Evolutionary conservation across 805 yeast species (phyloP), one percentile per base, ranked within the genome.

Genomic region (Danielozyma ontarioensis): DNA sequence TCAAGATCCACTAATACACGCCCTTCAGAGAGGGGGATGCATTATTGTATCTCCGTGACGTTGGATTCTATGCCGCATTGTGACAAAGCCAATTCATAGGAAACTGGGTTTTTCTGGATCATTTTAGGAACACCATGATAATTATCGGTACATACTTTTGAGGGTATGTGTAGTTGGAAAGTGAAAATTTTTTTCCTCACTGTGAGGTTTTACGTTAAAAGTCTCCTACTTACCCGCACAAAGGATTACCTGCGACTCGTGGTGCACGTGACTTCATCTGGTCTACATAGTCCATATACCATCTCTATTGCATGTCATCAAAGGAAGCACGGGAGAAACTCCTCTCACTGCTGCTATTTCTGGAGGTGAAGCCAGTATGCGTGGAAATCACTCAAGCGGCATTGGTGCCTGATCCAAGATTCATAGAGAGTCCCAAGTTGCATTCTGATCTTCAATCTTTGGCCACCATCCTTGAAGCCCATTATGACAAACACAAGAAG

Each of bases 71-170:
- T 6, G 8, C 6, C 6, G 19, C 7, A 19, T 10, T 11, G 17
- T 6, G 7, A 7, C 6, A 11, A 25, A 23, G 23, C 27, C 18
- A 27, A 15, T 17, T 24, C 24, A 23, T 22, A 16, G 23, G 45
- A 39, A 37, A 31, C 34, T 39, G 46, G 55, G 61, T 58, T 48
- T 58, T 59, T 40, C n/a, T n/a, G n/a, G n/a, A n/a, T n/a, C n/a
- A n/a, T n/a, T n/a, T n/a, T n/a, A n/a, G n/a, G n/a, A 33, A 23
- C 31, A 35, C 49, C 59, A 51, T 57, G 52, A 41, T 39, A 27
- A 29, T 18, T 30, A 8, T 22, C 23, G 23, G 27, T 23, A 36
- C 32, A 32, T 35, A 29, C 21, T 45, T 50, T 43, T 43, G 48
- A 44, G 36, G 38, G 31, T 24, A 32, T 29, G 22, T 24, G 14